Evolutionary conservation across 768 basidiomycete species (phyloP), one percentile per base, ranked within the genome.

Genomic region (Trametes villosa): DNA sequence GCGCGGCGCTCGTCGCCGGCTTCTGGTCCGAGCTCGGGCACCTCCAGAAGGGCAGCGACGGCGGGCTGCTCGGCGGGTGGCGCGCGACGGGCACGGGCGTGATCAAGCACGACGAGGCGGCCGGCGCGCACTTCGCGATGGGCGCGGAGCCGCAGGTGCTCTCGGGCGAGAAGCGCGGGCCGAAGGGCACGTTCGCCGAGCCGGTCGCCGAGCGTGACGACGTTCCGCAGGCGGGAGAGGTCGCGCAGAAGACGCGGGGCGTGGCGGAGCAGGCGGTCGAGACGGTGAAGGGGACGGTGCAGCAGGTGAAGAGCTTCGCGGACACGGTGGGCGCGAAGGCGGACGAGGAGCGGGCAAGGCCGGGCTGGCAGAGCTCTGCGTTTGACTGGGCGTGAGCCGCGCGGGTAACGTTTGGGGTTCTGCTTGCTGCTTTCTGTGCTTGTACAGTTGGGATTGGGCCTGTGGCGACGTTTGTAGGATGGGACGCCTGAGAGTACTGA

Each of bases 121-220:
- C 73, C 33, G 75, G 70, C 34, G 71, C 75, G 42, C 64, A 70
- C 49, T 81, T 91, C 48, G 89, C 88, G 0, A 74, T 91, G 75
- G 89, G 89, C 2, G 86, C 82, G 7, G 88, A 88, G 72, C 89
- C 89, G 34, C 89, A 91, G 76, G 83, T 91, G 31, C 71, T 91
- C 29, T 73, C 81, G 27, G 86, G 87, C 0, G 81, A 86, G 62
- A 89, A 91, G 78, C 79, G 76, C 3, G 89, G 89, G 0, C 89
- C 89, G 0, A 67, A 85, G 34, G 89, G 85, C 3, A 84, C 77
- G 2, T 78, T 77, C 6, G 78, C 84, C 2, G 81, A 77, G 60
- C 68, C 74, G 4, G 51, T 77, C 26, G 56, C 46, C 41, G 75
- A 83, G 44, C 68, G 67, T 9, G 72, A 68, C 36, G 60, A 70